These are phyloP conservation scores for Sophora flavescens DNA, from an alignment of 306 rosid genomes.

Conservation along the genomic window DNA sequence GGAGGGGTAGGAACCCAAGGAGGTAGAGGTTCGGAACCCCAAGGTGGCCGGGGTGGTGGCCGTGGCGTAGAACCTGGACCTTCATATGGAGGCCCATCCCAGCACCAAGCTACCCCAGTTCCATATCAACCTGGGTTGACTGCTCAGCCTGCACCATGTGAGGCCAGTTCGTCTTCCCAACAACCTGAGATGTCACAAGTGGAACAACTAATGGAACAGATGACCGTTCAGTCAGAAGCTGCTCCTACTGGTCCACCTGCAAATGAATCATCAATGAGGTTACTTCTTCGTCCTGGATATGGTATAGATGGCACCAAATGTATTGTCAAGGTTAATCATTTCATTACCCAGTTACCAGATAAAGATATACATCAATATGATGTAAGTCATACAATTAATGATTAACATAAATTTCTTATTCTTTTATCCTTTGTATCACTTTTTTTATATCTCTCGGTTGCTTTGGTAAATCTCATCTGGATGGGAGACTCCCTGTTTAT, in stretches of 20 bases:
- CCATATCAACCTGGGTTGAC: constrained; percentile 65
- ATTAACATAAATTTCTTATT: neutral
- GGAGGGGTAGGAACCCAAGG: constrained; percentile 70
- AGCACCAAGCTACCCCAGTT: constrained; percentile 95
- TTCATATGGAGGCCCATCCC: constrained; percentile 70
- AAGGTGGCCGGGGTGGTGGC: constrained; percentile 65
- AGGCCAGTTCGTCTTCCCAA: constrained; percentile 74
- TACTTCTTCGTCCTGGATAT: constrained; percentile 92
- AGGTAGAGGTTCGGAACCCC: constrained; percentile 68
- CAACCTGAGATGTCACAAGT: constrained; percentile 52
- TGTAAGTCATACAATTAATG: constrained; percentile 57
- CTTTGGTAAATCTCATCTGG: constrained; percentile 82
- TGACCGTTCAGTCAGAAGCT: constrained; percentile 56
- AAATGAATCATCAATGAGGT: constrained; percentile 86
- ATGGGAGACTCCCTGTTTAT: constrained; percentile 89
- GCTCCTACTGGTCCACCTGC: constrained; percentile 59
- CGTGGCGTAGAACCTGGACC: constrained; percentile 72
- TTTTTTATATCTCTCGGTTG: neutral
- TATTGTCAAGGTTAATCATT: constrained; percentile 89
- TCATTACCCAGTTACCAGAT: constrained; percentile 86
- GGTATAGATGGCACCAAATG: constrained; percentile 72
- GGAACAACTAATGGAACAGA: constrained; percentile 51
- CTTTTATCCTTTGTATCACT: neutral
- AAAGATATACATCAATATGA: constrained; percentile 97
- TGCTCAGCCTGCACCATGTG: constrained; percentile 60